Conservation (phyloP, 805 yeast genomes). For the Crinitomyces ghanaensis region DNA sequence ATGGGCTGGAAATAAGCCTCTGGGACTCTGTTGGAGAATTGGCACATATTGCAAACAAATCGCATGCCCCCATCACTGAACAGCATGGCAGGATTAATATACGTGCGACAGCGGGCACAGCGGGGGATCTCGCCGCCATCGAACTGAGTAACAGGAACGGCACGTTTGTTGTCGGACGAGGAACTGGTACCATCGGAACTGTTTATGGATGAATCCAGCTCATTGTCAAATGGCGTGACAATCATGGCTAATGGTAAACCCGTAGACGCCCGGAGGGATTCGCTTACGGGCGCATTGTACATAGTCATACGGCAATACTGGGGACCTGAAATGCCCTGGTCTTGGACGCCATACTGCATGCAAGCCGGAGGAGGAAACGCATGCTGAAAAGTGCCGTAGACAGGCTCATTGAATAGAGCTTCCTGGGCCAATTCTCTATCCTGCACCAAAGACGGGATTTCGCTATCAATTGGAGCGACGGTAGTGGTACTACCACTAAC, state of each 20-base stretch:
- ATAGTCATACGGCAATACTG: slow-evolving; percentile 65
- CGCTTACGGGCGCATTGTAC: slow-evolving; percentile 73
- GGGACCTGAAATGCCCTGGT: slow-evolving; percentile 80
- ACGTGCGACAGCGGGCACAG: slow-evolving; percentile 85
- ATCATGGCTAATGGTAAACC: slow-evolving; percentile 74
- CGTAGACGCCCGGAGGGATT: slow-evolving; percentile 54
- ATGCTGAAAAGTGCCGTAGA: slow-evolving; percentile 63
- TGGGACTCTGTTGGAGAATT: slow-evolving; percentile 59
- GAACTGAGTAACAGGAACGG: slow-evolving; percentile 61
- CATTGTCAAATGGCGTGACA: slow-evolving; percentile 72
- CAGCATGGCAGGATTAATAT: slow-evolving; percentile 74
- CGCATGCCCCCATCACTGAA: slow-evolving; percentile 45
- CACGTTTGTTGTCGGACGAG: slow-evolving; percentile 32
- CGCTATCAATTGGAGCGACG: slow-evolving; percentile 7
- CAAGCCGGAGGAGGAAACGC: slow-evolving; percentile 79
- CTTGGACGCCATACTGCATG: slow-evolving; percentile 53
- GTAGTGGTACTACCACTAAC: not conserved
- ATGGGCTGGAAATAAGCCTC: slow-evolving; percentile 52
- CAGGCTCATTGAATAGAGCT: slow-evolving; percentile 26
- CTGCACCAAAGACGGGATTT: slow-evolving; percentile 29
- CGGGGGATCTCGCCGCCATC: slow-evolving; percentile 62
- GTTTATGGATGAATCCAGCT: too few species aligned
- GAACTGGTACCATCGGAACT: slow-evolving; percentile 45
- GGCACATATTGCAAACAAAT: slow-evolving; percentile 81
- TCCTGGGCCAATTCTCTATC: slow-evolving; percentile 24